phyloP scores from a whole-genome alignment of 2,329 filamentous ascomycete species.

The Monilinia laxa region DNA sequence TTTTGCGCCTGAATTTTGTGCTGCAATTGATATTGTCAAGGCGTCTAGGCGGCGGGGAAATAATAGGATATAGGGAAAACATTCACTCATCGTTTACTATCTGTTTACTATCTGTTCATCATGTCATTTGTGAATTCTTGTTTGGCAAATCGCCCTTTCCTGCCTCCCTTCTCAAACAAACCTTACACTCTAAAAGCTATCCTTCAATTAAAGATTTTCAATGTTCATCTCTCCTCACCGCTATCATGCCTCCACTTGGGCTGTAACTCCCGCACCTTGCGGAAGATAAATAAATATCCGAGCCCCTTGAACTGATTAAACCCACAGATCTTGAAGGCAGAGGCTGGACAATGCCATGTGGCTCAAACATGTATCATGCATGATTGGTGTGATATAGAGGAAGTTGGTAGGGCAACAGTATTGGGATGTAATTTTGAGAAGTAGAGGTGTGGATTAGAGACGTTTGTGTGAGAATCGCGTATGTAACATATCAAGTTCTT shows the following conservation, averaged over 20 bases:
- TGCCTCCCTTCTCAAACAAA: too few relatives aligned
- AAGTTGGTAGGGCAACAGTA: not conserved
- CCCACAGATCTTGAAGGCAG: not conserved
- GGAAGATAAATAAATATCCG: not conserved
- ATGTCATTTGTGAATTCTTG: not conserved
- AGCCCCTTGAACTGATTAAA: not conserved
- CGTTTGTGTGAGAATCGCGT: not conserved
- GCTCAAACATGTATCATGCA: not conserved
- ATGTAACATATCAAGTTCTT: not conserved
- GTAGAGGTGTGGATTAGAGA: not conserved
- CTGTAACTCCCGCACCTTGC: not conserved
- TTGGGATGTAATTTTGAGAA: not conserved
- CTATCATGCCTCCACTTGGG: slow-evolving; percentile 7
- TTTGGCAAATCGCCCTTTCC: not conserved
- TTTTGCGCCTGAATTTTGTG: slow-evolving; percentile 21
- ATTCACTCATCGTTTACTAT: slow-evolving; percentile 1
- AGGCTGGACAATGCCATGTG: not conserved
- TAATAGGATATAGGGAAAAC: slow-evolving; percentile 24
- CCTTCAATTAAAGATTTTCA: not conserved
- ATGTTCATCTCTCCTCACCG: slow-evolving; percentile 1
- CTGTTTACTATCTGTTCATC: not conserved
- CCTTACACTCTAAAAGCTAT: too few relatives aligned
- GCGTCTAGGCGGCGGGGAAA: slow-evolving; percentile 19
- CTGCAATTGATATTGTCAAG: slow-evolving; percentile 22
- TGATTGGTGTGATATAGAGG: not conserved